A percentile compares a stretch with the other conserved stretches of the same genome.
These are phyloP conservation scores for Hordeum vulgare DNA, from an alignment of 176 grass and related monocot genomes.

Conservation along the genomic window MorexV3_pseudomolecules_assembly NC_058522.1:446882765-446883264, in stretches of 20 bases:
- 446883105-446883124: not conserved
- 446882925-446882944: not conserved
- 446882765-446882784: not conserved
- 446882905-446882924: not conserved
- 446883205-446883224: not conserved
- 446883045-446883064: not conserved
- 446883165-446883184: not conserved
- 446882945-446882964: not conserved
- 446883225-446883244: not conserved
- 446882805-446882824: not conserved
- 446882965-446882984: not conserved
- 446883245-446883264: not conserved
- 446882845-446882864: not conserved
- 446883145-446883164: not conserved
- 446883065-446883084: not conserved
- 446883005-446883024: not conserved
- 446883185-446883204: too few species aligned
- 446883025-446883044: not conserved
- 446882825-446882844: constrained; percentile 12
- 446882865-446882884: not conserved
- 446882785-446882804: not conserved
- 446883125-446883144: not conserved
- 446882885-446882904: not conserved
- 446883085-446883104: not conserved
- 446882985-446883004: not conserved